Conservation (phyloP, 78 protist species). For the Dictyostelium firmibasis region DNA sequence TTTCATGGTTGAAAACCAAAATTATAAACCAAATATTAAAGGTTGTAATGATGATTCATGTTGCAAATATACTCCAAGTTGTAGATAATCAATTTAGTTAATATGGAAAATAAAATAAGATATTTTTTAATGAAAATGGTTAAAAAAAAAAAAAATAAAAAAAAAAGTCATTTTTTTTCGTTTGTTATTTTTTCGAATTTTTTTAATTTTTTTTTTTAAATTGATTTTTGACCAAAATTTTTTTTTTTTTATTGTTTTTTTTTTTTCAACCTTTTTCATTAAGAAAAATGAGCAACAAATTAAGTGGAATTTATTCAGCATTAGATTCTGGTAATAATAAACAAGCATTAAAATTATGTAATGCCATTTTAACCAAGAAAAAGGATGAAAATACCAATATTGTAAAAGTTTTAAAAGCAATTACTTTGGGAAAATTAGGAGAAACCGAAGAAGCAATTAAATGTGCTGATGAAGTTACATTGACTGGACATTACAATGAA, state of each 20-base stretch:
- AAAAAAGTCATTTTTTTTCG: too few relatives aligned
- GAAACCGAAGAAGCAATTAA: slow-evolving; percentile 53
- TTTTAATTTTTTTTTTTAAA: too few relatives aligned
- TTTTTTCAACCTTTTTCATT: background rate
- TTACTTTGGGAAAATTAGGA: background rate
- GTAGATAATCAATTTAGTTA: background rate
- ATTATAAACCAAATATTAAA: background rate
- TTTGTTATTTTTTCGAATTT: too few relatives aligned
- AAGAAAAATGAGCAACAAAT: slow-evolving; percentile 14
- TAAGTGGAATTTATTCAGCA: slow-evolving; percentile 42
- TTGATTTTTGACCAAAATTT: background rate
- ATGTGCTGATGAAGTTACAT: slow-evolving; percentile 29
- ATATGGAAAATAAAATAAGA: background rate
- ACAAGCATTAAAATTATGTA: slow-evolving; percentile 50
- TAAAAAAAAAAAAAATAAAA: too few relatives aligned
- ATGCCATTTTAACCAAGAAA: slow-evolving; percentile 24
- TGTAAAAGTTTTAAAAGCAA: slow-evolving; percentile 8
- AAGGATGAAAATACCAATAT: background rate
- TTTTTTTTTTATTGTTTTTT: background rate
- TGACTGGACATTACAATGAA: slow-evolving; percentile 5
- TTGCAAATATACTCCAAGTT: background rate
- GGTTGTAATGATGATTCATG: background rate
- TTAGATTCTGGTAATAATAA: slow-evolving; percentile 49
- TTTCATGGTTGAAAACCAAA: background rate
- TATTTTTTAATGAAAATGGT: too few relatives aligned